Evolutionary conservation across 257 asterid species (phyloP).

Genomic region (Schizonepeta tenuifolia): DNA sequence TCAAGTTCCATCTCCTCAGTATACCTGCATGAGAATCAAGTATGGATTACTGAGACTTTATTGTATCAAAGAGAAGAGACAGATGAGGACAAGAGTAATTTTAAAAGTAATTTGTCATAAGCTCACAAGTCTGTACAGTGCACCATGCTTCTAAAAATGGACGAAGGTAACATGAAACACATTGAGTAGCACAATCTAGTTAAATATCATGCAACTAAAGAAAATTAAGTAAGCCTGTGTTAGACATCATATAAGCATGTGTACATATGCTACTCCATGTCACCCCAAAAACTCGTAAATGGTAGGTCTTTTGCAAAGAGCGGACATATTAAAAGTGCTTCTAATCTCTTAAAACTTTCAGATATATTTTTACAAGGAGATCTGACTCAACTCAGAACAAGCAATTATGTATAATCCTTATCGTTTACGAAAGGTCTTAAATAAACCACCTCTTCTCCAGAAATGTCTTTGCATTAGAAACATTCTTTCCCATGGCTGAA

Average conservation of each 20-base stretch:
- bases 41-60: background rate
- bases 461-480: conserved; percentile 96
- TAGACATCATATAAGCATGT: background rate
- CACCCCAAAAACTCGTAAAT: no score
- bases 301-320: background rate
- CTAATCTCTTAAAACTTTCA: conserved; percentile 6
- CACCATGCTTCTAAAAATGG: background rate
- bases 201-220: conserved; percentile 7
- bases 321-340: background rate
- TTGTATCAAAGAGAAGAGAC: background rate
- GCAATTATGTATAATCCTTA: background rate
- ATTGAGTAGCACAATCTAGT: conserved; percentile 3
- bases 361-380: background rate
- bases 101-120: background rate
- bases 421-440: background rate
- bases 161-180: background rate
- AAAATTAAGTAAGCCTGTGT: background rate
- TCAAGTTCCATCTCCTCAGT: conserved; percentile 99
- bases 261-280: background rate
- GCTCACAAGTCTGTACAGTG: background rate
- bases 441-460: conserved; percentile 83
- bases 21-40: conserved; percentile 55
- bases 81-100: background rate
- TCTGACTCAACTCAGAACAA: background rate
- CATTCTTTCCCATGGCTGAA: conserved; percentile 99